Percentiles rank a stretch among this genome's conserved stretches.
These are phyloP conservation scores for Colletotrichum sp. DNA, from an alignment of 2,329 filamentous ascomycete species.

Conservation along the genomic window DNA sequence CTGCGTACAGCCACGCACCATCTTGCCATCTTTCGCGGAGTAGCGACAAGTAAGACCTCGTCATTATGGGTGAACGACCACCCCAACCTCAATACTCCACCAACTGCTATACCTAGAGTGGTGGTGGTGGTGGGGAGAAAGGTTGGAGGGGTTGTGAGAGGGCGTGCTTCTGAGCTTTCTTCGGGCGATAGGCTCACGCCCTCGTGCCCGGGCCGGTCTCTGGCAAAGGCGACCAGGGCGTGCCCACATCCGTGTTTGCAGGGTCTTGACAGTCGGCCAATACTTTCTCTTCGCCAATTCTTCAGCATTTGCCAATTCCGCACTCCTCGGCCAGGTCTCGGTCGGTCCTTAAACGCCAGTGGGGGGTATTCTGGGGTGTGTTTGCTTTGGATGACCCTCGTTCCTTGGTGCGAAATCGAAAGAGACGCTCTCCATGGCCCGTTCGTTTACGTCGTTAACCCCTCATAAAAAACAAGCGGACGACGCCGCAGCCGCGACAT, in stretches of 20 bases:
- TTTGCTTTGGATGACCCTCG: slow-evolving; percentile 7
- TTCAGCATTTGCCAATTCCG: slow-evolving; percentile 12
- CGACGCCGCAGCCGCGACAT: slow-evolving; percentile 16
- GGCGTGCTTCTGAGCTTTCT: neutral
- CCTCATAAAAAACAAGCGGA: slow-evolving; percentile 3
- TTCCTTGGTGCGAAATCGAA: neutral
- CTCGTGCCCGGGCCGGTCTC: neutral
- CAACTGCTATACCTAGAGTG: neutral
- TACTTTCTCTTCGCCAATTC: neutral
- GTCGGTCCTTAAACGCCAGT: slow-evolving; percentile 8
- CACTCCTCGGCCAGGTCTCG: slow-evolving; percentile 15
- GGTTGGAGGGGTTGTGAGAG: neutral
- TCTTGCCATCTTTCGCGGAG: neutral
- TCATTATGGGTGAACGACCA: neutral
- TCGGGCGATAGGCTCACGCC: neutral
- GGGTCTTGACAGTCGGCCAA: neutral
- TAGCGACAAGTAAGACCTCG: neutral
- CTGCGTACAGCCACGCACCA: slow-evolving; percentile 5
- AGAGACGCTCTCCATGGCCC: neutral
- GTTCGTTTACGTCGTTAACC: slow-evolving; percentile 14
- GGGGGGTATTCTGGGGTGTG: neutral
- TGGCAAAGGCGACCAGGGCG: neutral
- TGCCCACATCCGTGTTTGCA: slow-evolving; percentile 13
- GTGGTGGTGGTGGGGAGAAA: neutral
- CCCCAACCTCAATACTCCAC: slow-evolving; percentile 1